These are phyloP conservation scores for Danielia reshetovae DNA, from an alignment of 805 yeast genomes.

Conservation along the genomic window DNA sequence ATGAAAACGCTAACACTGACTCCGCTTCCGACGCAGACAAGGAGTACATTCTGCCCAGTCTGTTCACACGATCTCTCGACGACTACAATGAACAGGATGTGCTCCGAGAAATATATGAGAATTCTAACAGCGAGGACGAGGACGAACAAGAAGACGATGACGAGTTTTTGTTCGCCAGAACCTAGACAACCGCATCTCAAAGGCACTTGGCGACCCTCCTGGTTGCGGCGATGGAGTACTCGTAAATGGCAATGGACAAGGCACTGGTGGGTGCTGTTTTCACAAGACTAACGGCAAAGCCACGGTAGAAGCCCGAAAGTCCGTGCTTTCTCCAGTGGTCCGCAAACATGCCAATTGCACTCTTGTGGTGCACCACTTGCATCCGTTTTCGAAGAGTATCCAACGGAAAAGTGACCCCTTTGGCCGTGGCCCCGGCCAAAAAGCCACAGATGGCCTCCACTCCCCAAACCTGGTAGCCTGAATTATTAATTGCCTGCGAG, in stretches of 20 bases:
- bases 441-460: slow-evolving; percentile 63
- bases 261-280: slow-evolving; percentile 82
- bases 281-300: slow-evolving; percentile 63
- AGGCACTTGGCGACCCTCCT: not conserved
- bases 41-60: slow-evolving; percentile 40
- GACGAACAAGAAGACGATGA: slow-evolving; percentile 20
- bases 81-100: slow-evolving; percentile 24
- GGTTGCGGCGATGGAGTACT: slow-evolving; percentile 26
- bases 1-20: slow-evolving; percentile 17
- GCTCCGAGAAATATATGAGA: slow-evolving; percentile 23
- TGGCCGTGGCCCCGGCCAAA: slow-evolving; percentile 71
- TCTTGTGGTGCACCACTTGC: slow-evolving; percentile 47
- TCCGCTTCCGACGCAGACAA: slow-evolving; percentile 23
- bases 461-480: slow-evolving; percentile 24
- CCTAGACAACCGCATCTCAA: not conserved
- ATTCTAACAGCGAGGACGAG: slow-evolving; percentile 16
- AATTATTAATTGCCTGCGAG: slow-evolving; percentile 15
- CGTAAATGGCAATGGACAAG: slow-evolving; percentile 64
- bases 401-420: slow-evolving; percentile 75
- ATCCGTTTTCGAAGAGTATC: slow-evolving; percentile 78
- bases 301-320: slow-evolving; percentile 64
- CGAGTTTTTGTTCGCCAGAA: slow-evolving; percentile 30
- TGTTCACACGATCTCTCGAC: slow-evolving; percentile 25
- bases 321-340: slow-evolving; percentile 58
- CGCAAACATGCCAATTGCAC: slow-evolving; percentile 22